Evolutionary conservation across 169 alveolate genomes (phyloP).

Genomic region (Plasmodium gonderi): DNA sequence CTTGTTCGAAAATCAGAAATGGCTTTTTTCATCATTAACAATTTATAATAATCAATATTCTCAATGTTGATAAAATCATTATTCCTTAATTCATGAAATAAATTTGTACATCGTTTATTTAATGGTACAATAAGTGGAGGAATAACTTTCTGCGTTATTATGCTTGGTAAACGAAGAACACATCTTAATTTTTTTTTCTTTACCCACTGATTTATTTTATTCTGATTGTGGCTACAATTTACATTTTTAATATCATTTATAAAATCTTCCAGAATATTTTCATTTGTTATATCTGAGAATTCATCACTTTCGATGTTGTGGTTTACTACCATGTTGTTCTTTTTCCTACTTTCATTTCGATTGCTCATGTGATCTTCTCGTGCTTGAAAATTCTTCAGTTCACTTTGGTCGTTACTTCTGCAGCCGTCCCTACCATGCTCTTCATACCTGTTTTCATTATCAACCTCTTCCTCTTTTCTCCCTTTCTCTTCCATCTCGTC

Average conservation of each 20-base stretch:
- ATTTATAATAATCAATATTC: conserved; percentile 42
- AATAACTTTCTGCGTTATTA: conserved; percentile 44
- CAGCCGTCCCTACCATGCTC: background rate
- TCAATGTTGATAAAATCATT: conserved; percentile 36
- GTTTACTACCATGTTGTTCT: conserved; percentile 21
- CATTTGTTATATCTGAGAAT: background rate
- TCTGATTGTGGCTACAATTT: background rate
- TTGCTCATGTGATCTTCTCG: background rate
- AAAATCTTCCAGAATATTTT: background rate
- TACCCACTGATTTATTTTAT: background rate
- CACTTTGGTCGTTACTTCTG: background rate
- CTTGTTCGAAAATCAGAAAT: background rate
- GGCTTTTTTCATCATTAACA: conserved; percentile 19
- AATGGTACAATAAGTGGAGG: conserved; percentile 56
- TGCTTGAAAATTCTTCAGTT: background rate
- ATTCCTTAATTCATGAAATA: conserved; percentile 29
- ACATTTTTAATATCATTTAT: conserved; percentile 10
- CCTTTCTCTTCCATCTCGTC: background rate
- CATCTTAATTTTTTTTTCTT: background rate
- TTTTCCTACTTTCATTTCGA: background rate
- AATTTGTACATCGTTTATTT: conserved; percentile 33
- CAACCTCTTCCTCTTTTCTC: background rate
- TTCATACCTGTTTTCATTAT: background rate
- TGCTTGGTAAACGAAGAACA: conserved; percentile 6
- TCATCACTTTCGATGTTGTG: background rate